Evolutionary conservation across 768 basidiomycete species (phyloP).

Genomic region (Cubamyces sp.): DNA sequence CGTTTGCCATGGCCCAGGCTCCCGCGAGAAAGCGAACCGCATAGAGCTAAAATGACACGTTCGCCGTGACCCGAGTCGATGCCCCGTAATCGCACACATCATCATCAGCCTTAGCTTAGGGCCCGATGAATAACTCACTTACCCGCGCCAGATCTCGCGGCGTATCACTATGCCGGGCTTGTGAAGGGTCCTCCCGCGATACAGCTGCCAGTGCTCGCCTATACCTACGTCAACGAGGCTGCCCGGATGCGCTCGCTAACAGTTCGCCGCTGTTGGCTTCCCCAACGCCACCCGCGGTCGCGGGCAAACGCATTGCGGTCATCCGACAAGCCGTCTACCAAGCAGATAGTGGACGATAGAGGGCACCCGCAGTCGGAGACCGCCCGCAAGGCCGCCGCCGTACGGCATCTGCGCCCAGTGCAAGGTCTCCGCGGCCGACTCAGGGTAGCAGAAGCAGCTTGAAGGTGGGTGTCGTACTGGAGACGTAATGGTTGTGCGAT

Average conservation of each 20-base stretch:
- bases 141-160: conserved; percentile 13
- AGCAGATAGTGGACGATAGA: too few relatives aligned
- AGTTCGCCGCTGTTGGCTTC: not conserved
- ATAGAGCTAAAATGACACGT: conserved; percentile 19
- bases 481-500: conserved; percentile 20
- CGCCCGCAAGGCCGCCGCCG: conserved; percentile 4
- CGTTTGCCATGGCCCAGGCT: not conserved
- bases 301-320: not conserved
- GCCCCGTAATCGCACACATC: not conserved
- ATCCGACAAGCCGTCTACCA: too few relatives aligned
- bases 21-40: conserved; percentile 8
- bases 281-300: not conserved
- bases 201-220: not conserved
- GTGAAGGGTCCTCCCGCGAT: conserved; percentile 20
- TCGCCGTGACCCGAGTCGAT: conserved; percentile 1
- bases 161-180: not conserved
- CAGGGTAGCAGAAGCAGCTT: not conserved
- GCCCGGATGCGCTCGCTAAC: conserved; percentile 1
- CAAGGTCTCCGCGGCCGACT: conserved; percentile 3
- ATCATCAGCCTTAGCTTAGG: conserved; percentile 1
- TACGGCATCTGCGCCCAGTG: not conserved
- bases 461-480: conserved; percentile 15
- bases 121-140: too few relatives aligned
- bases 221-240: conserved; percentile 5
- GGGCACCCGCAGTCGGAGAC: not conserved